Conservation (phyloP, 352 stramenopile genomes). For the Aphanomyces euteiches region DNA sequence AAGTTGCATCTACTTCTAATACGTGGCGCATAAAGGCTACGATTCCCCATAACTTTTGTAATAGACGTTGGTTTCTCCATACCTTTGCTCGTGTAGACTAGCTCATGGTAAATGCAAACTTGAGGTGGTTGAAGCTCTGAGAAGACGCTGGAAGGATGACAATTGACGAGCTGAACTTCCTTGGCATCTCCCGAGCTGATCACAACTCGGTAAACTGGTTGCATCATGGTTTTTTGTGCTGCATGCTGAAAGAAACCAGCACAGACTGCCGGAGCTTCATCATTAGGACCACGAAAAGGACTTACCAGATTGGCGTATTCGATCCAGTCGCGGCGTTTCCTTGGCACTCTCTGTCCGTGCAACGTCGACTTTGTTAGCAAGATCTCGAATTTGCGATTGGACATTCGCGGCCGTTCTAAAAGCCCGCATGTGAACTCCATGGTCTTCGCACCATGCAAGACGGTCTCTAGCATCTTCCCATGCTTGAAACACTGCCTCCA, state of each 20-base stretch:
- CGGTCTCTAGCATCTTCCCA: conserved; percentile 39
- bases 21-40: conserved; percentile 56
- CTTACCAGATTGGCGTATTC: conserved; percentile 38
- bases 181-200: not conserved
- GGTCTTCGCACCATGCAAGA: conserved; percentile 53
- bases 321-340: conserved; percentile 29
- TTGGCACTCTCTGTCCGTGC: conserved; percentile 16
- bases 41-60: too few relatives aligned
- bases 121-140: conserved; percentile 42
- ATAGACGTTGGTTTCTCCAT: not conserved
- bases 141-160: conserved; percentile 56
- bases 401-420: conserved; percentile 54
- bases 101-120: conserved; percentile 66
- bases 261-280: conserved; percentile 36
- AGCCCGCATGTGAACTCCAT: conserved; percentile 47
- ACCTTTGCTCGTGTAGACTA: conserved; percentile 63
- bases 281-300: conserved; percentile 4
- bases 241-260: conserved; percentile 70
- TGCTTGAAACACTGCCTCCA: conserved; percentile 27
- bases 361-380: conserved; percentile 40
- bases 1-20: conserved; percentile 46
- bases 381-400: conserved; percentile 54
- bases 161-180: conserved; percentile 52
- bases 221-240: conserved; percentile 51
- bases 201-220: conserved; percentile 51